Base-by-base conservation (phyloP, 2,329 filamentous ascomycete genomes). In the Keithomyces neogunnii region DNA sequence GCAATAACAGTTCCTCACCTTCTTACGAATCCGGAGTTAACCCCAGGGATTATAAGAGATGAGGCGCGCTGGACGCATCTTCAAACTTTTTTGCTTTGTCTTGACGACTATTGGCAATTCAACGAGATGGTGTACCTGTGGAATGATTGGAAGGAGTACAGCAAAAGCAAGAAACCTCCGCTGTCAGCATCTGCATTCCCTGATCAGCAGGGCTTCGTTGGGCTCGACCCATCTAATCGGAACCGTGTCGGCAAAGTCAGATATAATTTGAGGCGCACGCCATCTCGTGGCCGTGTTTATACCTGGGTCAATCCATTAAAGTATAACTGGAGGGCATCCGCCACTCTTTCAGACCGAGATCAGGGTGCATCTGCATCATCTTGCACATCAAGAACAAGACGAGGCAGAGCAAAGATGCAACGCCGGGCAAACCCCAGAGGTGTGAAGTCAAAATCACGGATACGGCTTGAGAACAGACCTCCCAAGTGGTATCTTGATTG, bases 1-100 rank as follows among this genome's bases (percentile, higher is more conserved):
- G 49, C 59, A 45, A 46, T 62, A 26, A 64, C 62, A 5, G 13
- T 53, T 6, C 62, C 62, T 10, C 61, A 64, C 48, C 58, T 53
- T 31, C 7, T 56, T 7, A 59, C 44, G 11, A 46, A 4, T 13
- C 29, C 44, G 5, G 44, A 46, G 44, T 13, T 46, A n/a, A 46
- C 10, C 26, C 44, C 29, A 8, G 10, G 1, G 5, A 1, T 46
- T 28, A 1, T 28, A 6, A 5, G 6, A 1, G 32, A 8, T 5
- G 8, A 4, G 6, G 11, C 5, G n/a, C 2, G 28, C 8, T 5
- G 5, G 1, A 32, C 33, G 3, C 28, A 46, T 7, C 26, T 10
- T 32, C 6, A 46, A 4, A 46, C 44, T 4, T 46, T 46, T n/a
- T 10, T n/a, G 32, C 33, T 32, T 2, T n/a, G 13, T 35, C 31